Percentiles rank a stretch among this genome's conserved stretches.
phyloP scores from a whole-genome alignment of 371 early-diverging fungal species.

The Blyttiomyces sp. region DNA sequence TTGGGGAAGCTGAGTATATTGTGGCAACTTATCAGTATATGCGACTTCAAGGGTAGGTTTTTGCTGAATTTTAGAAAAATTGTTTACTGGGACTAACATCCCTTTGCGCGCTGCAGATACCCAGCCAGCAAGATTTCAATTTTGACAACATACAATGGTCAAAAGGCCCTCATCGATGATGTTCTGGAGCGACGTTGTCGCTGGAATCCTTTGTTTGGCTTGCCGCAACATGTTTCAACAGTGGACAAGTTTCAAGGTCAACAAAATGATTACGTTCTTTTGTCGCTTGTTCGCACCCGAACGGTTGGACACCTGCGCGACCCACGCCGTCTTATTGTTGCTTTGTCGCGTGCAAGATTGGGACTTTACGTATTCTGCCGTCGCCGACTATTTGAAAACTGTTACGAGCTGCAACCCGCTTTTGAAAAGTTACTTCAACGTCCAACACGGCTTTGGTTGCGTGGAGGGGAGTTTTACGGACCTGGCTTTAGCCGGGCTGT shows the following conservation, averaged over 20 bases:
- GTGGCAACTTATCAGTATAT: conserved; percentile 94
- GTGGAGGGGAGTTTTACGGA: conserved; percentile 59
- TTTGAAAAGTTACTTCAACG: conserved; percentile 48
- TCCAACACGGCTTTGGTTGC: conserved; percentile 53
- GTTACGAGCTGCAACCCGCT: conserved; percentile 71
- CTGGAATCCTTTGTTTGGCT: conserved; percentile 73
- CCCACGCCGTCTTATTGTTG: conserved; percentile 81
- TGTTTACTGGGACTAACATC: too few relatives aligned
- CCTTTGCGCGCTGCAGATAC: conserved; percentile 49
- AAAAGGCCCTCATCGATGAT: conserved; percentile 85
- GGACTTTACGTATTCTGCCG: conserved; percentile 91
- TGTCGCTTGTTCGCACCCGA: conserved; percentile 91
- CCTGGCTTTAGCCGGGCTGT: conserved; percentile 18
- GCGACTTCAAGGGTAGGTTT: conserved; percentile 73
- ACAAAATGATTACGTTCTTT: conserved; percentile 88
- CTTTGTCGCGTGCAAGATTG: conserved; percentile 86
- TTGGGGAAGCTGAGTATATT: conserved; percentile 95
- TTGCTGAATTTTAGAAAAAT: conserved; percentile 13
- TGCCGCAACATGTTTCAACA: conserved; percentile 72
- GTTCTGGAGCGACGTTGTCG: conserved; percentile 79
- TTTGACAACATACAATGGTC: conserved; percentile 94
- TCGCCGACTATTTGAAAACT: conserved; percentile 65
- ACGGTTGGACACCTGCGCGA: conserved; percentile 89
- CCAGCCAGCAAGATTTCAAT: conserved; percentile 83
- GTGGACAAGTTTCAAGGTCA: conserved; percentile 96